Base-by-base conservation (phyloP, 2,329 filamentous ascomycete species). In the Cladophialophora exuberans region DNA sequence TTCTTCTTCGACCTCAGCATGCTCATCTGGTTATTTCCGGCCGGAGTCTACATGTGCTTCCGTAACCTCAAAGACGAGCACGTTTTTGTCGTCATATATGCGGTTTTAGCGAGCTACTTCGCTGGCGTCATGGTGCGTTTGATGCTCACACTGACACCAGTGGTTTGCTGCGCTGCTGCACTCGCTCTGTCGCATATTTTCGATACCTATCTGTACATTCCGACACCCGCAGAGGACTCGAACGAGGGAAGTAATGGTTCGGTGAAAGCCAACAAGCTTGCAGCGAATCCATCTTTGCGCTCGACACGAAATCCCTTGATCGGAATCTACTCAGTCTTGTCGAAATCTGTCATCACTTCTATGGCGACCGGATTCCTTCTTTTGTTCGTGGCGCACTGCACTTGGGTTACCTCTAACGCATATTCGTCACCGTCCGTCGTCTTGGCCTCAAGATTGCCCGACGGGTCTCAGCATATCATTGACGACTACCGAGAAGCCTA, bases 1-100 rank as follows among this genome's bases (percentile, higher is more conserved):
- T 99, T 97, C 82, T 99, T 99, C 80, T 99, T 99, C 73, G 94
- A 99, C 68, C 81, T 99, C 65, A 97, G 96, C 79, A 86, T 99
- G 79, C 83, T 99, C 67, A 96, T 99, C 76, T 99, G 94, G 94
- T 85, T 99, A 48, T 97, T 99, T 84, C 94, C 94, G 3, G 95
- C 94, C 10, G 94, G 94, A 74, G 91, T 99, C 54, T 99, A 97
- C 77, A 86, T 99, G 76, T 97, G 92, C 79, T 99, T 97, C 86
- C 88, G 91, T 71, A 87, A 88, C 61, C 84, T 99, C 55, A 87
- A 85, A 66, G 95, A 99, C 69, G 92, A 99, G 80, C 94, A 99
- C 70, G 93, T 99, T 58, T 99, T 99, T 69, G 84, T 99, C 65
- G 88, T 99, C 67, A 95, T 97, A 64, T 99, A 99, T 71, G 86